A percentile compares a stretch with the other conserved stretches of the same genome.
These are phyloP conservation scores for Phytophthora cryptogea DNA, from an alignment of 352 stramenopile species.

Conservation along the genomic window DNA sequence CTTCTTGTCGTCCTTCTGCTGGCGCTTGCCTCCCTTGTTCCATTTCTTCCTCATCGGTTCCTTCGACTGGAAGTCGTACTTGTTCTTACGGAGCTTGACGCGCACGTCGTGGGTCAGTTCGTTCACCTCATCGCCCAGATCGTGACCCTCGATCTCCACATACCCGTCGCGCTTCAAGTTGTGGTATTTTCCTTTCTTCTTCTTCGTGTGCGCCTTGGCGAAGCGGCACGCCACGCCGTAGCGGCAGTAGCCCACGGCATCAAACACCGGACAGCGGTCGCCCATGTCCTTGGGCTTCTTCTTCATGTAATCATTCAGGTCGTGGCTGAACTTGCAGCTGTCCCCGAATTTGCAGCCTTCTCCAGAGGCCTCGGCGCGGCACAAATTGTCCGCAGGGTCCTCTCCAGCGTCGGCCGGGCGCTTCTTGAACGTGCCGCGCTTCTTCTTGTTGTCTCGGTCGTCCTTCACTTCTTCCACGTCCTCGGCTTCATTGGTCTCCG, in stretches of 20 bases:
- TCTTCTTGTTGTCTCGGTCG: constrained; percentile 34
- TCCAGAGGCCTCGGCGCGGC: constrained; percentile 63
- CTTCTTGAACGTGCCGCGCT: constrained; percentile 86
- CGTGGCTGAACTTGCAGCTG: constrained; percentile 88
- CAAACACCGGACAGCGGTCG: constrained; percentile 79
- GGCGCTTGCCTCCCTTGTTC: constrained; percentile 49
- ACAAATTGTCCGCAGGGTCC: constrained; percentile 72
- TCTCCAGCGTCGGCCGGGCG: constrained; percentile 65
- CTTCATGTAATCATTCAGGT: constrained; percentile 84
- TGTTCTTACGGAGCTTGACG: constrained; percentile 90
- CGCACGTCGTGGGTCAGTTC: constrained; percentile 86
- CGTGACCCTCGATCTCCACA: constrained; percentile 21
- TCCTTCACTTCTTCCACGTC: constrained; percentile 9
- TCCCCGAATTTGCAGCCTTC: constrained; percentile 74
- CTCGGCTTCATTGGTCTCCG: not conserved
- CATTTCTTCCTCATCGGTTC: constrained; percentile 69
- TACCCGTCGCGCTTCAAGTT: constrained; percentile 53
- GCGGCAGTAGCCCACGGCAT: constrained; percentile 85
- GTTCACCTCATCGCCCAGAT: constrained; percentile 75
- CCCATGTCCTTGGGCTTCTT: constrained; percentile 84
- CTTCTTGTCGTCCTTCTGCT: constrained; percentile 29
- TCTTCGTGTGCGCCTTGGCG: constrained; percentile 84
- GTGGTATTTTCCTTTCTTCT: constrained; percentile 44
- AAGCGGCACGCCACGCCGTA: constrained; percentile 94
- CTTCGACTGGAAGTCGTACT: constrained; percentile 89